Conservation (phyloP, 176 grass and related monocot species). For the Sorghum bicolor region DNA sequence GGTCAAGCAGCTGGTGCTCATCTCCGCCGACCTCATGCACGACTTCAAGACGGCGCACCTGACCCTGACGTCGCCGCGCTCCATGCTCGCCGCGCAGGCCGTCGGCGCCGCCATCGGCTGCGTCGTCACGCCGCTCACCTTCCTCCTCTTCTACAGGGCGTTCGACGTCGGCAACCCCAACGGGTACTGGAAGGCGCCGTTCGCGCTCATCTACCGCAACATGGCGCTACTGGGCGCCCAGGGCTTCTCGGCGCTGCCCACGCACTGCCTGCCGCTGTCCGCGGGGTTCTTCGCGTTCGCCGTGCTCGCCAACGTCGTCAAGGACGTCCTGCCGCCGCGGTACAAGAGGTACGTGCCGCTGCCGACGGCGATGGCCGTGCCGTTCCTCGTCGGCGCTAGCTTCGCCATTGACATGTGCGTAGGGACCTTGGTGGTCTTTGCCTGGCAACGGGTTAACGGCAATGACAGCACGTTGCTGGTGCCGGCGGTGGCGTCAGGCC, state of each 20-base stretch:
- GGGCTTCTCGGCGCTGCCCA: conserved; percentile 75
- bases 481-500: conserved; percentile 81
- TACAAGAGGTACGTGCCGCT: conserved; percentile 57
- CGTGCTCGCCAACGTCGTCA: conserved; percentile 39
- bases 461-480: conserved; percentile 42
- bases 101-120: conserved; percentile 81
- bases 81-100: conserved; percentile 70
- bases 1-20: conserved; percentile 72
- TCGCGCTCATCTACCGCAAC: conserved; percentile 83
- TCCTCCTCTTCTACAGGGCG: conserved; percentile 81
- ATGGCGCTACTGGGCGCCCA: conserved; percentile 80
- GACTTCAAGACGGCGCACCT: conserved; percentile 82
- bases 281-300: conserved; percentile 65
- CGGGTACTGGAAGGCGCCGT: conserved; percentile 86
- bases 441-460: conserved; percentile 50
- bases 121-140: conserved; percentile 68
- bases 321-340: conserved; percentile 40
- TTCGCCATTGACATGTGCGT: conserved; percentile 84
- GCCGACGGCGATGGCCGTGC: conserved; percentile 81
- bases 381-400: conserved; percentile 84
- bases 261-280: conserved; percentile 63
- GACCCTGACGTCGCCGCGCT: conserved; percentile 70
- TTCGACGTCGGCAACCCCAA: conserved; percentile 84
- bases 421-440: conserved; percentile 63
- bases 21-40: conserved; percentile 90